Evolutionary conservation across 2,329 filamentous ascomycete species (phyloP).

Genomic region (Aspergillus arachidicola): DNA sequence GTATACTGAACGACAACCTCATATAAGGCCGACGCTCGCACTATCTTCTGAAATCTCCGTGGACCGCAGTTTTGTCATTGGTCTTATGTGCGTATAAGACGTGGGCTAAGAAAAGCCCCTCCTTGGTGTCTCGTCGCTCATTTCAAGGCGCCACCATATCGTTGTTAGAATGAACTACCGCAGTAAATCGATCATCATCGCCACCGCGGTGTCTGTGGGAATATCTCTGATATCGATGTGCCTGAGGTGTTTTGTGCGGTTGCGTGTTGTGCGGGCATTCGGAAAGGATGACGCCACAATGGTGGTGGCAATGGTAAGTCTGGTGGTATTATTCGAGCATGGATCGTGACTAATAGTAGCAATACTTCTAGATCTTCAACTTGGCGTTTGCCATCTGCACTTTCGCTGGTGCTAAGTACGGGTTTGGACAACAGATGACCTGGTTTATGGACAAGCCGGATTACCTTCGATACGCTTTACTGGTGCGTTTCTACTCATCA

Average conservation of each 20-base stretch:
- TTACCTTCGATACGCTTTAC: conserved; percentile 4
- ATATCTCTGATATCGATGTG: not conserved
- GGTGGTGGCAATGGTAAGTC: conserved; percentile 1
- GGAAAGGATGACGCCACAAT: conserved; percentile 1
- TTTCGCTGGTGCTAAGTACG: conserved; percentile 1
- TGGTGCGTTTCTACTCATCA: not conserved
- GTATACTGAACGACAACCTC: not conserved
- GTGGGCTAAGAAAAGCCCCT: not conserved
- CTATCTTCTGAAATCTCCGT: not conserved
- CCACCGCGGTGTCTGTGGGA: conserved; percentile 1
- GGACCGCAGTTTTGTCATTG: not conserved
- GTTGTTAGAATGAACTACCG: not conserved
- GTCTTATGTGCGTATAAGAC: not conserved
- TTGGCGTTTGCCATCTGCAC: not conserved
- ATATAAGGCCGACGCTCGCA: not conserved
- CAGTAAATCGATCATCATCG: not conserved
- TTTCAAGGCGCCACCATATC: not conserved
- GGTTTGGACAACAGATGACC: not conserved
- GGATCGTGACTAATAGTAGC: not conserved
- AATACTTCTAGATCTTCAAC: not conserved
- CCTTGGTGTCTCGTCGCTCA: not conserved
- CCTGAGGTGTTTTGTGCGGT: conserved; percentile 4
- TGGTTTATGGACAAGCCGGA: conserved; percentile 1
- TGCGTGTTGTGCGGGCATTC: conserved; percentile 1
- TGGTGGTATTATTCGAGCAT: not conserved